These are phyloP conservation scores for Microthlaspi erraticum DNA, from an alignment of 345 rosid species.

Conservation along the genomic window DNA sequence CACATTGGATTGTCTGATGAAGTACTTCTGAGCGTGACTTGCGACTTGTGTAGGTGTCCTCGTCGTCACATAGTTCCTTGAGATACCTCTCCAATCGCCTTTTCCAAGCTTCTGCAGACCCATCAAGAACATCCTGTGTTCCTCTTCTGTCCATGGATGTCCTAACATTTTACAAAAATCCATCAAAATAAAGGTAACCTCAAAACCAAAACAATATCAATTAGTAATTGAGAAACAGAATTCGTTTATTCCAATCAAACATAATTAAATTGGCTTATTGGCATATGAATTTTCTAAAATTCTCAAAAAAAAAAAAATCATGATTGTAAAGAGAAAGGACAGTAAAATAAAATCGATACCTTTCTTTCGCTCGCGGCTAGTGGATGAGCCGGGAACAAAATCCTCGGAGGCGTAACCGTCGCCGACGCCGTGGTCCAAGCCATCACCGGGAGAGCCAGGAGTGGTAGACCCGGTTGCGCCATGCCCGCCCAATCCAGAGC, in stretches of 20 bases:
- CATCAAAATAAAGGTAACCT: too few relatives aligned
- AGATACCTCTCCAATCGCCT: constrained; percentile 99
- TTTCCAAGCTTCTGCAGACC: constrained; percentile 89
- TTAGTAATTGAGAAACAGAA: background rate
- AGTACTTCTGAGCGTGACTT: constrained; percentile 94
- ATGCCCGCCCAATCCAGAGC: constrained; percentile 47
- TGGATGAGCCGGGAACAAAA: constrained; percentile 64
- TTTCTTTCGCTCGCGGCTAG: constrained; percentile 39
- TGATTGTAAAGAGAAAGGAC: too few relatives aligned
- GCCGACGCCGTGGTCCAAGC: constrained; percentile 59
- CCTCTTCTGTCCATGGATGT: constrained; percentile 94
- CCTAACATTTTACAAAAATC: constrained; percentile 48
- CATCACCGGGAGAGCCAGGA: constrained; percentile 61
- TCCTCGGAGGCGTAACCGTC: constrained; percentile 96
- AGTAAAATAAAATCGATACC: background rate
- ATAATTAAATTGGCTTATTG: too few relatives aligned
- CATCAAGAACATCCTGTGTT: constrained; percentile 84
- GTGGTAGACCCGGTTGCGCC: constrained; percentile 46
- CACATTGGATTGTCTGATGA: constrained; percentile 75
- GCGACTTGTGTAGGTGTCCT: constrained; percentile 98
- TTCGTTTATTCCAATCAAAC: background rate
- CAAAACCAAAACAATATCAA: background rate
- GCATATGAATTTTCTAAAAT: background rate
- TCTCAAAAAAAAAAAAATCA: background rate
- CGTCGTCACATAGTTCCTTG: constrained; percentile 74